Base-by-base conservation (phyloP, 805 yeast species). In the Metschnikowia similis region DNA sequence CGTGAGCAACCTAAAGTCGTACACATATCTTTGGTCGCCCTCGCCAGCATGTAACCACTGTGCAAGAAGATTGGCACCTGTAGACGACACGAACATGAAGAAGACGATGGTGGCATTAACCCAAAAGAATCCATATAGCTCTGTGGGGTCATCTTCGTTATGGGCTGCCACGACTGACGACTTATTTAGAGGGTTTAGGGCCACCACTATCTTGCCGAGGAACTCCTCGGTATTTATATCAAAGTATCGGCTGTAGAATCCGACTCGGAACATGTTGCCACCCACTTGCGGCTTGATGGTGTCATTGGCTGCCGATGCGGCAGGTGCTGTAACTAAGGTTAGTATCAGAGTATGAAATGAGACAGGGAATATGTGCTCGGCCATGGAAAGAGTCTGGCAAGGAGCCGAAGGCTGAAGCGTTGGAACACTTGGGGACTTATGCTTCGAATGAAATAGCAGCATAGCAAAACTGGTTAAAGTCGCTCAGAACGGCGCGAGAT, bases 101-200 rank as follows among this genome's bases (percentile, higher is more conserved):
- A 87, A 81, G 0, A 88, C 81, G 45, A 89, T 80, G 0, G 96
- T 85, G 0, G 90, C 89, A 10, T 92, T 87, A 40, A 91, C 83
- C 98, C 98, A 91, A 16, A 89, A 72, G 7, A 95, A 86, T 0
- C 97, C 97, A 65, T 89, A 92, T 47, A 91, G 69, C 60, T 91
- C 98, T 1, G 69, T 62, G 8, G 55, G 51, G 13, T 74, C 72
- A 36, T 74, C 74, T 13, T 65, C 61, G 21, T 48, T 32, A 35
- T 50, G 52, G 2, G 48, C 29, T 1, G 48, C 39, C 2, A 47
- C 57, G 11, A 55, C 60, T 17, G 64, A 59, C 1, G 62, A 50
- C 13, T 59, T 53, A 56, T 67, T 60, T 37, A 76, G 56, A 14
- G 91, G 87, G 57, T 86, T 84, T 37, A 84, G 55, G 0, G 90